These are phyloP conservation scores for Coniochaeta sp. DNA, from an alignment of 2,329 filamentous ascomycete species.

Conservation along the genomic window DNA sequence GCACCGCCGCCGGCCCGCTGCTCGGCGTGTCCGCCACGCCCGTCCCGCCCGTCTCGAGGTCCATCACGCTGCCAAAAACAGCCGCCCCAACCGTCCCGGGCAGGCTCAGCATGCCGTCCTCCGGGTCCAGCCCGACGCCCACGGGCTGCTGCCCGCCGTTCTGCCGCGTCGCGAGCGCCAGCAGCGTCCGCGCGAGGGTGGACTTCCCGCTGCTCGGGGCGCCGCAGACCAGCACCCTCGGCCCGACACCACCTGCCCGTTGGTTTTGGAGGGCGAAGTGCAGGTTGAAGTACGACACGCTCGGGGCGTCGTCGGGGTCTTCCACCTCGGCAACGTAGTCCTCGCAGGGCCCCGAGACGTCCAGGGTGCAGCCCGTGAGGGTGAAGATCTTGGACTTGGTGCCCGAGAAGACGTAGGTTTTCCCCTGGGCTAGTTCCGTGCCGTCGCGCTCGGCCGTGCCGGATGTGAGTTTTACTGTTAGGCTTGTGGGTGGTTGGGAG, in stretches of 20 bases:
- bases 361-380: conserved; percentile 83
- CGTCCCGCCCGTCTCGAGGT: conserved; percentile 73
- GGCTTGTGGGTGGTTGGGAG: conserved; percentile 4
- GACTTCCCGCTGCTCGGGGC: conserved; percentile 78
- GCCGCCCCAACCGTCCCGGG: conserved; percentile 79
- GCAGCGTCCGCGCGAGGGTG: conserved; percentile 67
- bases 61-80: conserved; percentile 81
- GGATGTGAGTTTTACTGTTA: conserved; percentile 56
- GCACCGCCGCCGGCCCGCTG: conserved; percentile 79
- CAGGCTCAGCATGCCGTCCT: conserved; percentile 69
- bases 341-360: conserved; percentile 59
- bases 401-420: conserved; percentile 73
- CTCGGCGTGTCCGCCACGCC: conserved; percentile 90
- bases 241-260: conserved; percentile 26
- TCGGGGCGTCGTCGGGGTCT: conserved; percentile 71
- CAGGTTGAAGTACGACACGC: conserved; percentile 73
- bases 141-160: conserved; percentile 59
- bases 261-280: conserved; percentile 76
- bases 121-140: conserved; percentile 77
- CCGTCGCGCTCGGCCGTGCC: conserved; percentile 93
- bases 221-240: conserved; percentile 79
- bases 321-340: conserved; percentile 54
- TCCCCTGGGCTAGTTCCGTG: conserved; percentile 78
- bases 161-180: conserved; percentile 70
- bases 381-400: conserved; percentile 85